Conservation (phyloP, 1,284 basidiomycete genomes). For the Gymnopus androsaceus region DNA sequence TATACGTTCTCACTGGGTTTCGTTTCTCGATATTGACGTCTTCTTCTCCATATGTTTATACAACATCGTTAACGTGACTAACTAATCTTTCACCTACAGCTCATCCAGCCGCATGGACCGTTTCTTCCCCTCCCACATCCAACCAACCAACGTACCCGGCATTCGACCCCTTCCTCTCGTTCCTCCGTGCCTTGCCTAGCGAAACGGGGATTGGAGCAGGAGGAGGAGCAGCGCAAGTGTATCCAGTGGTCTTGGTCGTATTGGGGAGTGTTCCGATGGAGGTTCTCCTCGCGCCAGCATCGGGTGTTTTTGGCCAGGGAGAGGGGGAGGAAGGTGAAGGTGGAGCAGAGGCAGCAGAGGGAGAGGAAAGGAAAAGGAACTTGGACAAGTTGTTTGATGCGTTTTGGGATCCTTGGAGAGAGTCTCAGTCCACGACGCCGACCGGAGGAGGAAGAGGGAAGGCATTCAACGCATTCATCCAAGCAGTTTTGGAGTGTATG, state of each 20-base stretch:
- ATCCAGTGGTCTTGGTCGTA: slow-evolving; percentile 76
- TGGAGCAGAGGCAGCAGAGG: too few species aligned
- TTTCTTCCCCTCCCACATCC: too few species aligned
- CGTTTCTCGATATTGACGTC: too few species aligned
- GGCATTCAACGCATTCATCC: slow-evolving; percentile 62
- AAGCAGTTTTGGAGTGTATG: slow-evolving; percentile 70
- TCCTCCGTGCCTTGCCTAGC: too few species aligned
- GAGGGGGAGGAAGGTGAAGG: too few species aligned
- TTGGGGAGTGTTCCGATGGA: slow-evolving; percentile 75
- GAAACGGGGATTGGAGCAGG: too few species aligned
- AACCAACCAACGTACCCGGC: slow-evolving; percentile 42
- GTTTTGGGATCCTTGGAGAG: slow-evolving; percentile 74
- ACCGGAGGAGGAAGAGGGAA: neutral
- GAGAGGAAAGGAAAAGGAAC: too few species aligned
- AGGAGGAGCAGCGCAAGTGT: slow-evolving; percentile 78
- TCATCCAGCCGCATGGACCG: slow-evolving; percentile 78
- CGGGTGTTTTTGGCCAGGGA: too few species aligned
- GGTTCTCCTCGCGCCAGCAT: slow-evolving; percentile 1
- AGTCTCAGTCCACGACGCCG: too few species aligned
- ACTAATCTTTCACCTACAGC: neutral
- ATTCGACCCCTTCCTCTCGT: slow-evolving; percentile 73
- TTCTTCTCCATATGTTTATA: too few species aligned
- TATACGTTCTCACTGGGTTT: neutral
- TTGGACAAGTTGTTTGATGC: slow-evolving; percentile 58
- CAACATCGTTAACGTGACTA: too few species aligned